Evolutionary conservation across 768 basidiomycete genomes (phyloP).

Genomic region (Lentinula raphanica): DNA sequence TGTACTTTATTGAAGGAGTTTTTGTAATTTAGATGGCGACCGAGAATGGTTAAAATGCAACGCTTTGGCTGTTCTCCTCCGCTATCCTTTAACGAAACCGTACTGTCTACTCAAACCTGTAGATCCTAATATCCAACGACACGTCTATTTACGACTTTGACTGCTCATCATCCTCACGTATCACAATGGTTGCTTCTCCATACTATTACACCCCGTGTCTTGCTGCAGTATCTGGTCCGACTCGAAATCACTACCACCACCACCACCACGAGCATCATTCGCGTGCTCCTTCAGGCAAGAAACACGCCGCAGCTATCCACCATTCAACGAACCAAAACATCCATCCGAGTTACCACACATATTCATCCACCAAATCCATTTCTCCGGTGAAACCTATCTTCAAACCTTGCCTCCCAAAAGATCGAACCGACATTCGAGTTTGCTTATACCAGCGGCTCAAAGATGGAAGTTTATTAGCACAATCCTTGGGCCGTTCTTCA

Average conservation of each 20-base stretch:
- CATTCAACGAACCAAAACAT: background rate
- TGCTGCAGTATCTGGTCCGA: background rate
- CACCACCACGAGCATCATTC: background rate
- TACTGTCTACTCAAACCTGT: too few relatives aligned
- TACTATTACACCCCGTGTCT: background rate
- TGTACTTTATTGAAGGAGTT: background rate
- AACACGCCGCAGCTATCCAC: background rate
- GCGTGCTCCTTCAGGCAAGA: background rate
- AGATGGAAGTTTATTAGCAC: conserved; percentile 19
- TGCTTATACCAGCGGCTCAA: conserved; percentile 19
- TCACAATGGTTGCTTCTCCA: background rate
- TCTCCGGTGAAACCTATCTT: background rate
- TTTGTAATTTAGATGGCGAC: background rate
- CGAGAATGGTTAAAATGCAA: background rate
- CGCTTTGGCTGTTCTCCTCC: background rate
- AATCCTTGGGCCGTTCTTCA: conserved; percentile 32
- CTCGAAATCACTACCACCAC: background rate
- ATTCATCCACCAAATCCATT: background rate
- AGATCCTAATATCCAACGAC: background rate
- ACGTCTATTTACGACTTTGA: background rate
- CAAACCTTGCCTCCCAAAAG: background rate
- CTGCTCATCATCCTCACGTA: background rate
- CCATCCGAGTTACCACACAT: background rate
- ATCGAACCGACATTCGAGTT: background rate
- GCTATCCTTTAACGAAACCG: background rate